Percentiles rank a stretch among this genome's conserved stretches.
These are phyloP conservation scores for Actinomortierella wolfii DNA, from an alignment of 371 early-diverging fungal species.

Conservation along the genomic window DNA sequence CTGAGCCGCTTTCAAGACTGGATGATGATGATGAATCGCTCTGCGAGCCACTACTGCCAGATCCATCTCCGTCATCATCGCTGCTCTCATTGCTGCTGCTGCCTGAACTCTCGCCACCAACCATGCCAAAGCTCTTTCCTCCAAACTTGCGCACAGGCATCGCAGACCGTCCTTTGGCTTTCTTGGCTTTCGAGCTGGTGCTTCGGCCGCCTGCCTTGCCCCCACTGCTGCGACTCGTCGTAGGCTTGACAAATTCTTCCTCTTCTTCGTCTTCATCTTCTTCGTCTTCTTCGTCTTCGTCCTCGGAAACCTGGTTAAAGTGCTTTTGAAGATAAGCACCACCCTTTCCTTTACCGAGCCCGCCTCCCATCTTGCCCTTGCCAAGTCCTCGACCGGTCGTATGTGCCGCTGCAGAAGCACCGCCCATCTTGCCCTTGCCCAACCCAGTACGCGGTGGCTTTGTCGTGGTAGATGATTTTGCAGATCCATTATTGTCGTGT, in stretches of 20 bases:
- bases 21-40: conserved; percentile 40
- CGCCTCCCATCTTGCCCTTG: conserved; percentile 33
- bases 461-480: not conserved
- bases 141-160: conserved; percentile 40
- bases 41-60: conserved; percentile 43
- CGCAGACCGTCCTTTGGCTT: too few relatives aligned
- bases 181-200: too few relatives aligned
- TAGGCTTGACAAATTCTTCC: too few relatives aligned
- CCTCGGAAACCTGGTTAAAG: too few relatives aligned
- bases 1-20: conserved; percentile 30
- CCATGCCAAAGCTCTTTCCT: conserved; percentile 44
- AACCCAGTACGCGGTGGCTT: conserved; percentile 17
- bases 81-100: conserved; percentile 44
- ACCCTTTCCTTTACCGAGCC: conserved; percentile 44
- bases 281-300: conserved; percentile 32
- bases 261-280: conserved; percentile 36
- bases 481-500: conserved; percentile 1
- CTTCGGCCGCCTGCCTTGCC: too few relatives aligned
- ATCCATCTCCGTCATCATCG: conserved; percentile 28
- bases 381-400: too few relatives aligned
- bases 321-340: conserved; percentile 38
- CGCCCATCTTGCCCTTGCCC: conserved; percentile 39
- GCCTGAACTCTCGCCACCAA: conserved; percentile 39
- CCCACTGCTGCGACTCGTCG: too few relatives aligned
- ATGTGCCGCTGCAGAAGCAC: too few relatives aligned